A percentile compares a stretch with the other conserved stretches of the same genome.
Evolutionary conservation across 306 rosid species (phyloP).

Genomic region (Rubus idaeus): DNA sequence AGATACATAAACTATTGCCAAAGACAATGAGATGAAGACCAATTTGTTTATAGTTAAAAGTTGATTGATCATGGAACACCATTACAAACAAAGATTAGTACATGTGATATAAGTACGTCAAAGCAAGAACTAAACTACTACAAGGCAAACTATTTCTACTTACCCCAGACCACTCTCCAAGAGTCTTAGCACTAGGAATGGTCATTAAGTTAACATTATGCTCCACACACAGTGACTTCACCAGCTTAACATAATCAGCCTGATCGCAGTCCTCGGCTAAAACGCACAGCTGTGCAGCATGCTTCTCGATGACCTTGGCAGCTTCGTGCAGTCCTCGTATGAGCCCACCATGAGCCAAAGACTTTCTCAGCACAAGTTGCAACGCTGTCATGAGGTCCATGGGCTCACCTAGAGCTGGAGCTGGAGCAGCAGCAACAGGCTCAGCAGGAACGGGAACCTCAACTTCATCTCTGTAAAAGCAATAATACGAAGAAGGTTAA

Average conservation of each 20-base stretch:
- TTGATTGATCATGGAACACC: not conserved
- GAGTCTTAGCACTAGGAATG: constrained; percentile 74
- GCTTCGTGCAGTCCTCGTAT: constrained; percentile 73
- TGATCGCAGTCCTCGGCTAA: constrained; percentile 80
- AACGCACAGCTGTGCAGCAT: constrained; percentile 70
- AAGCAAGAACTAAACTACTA: not conserved
- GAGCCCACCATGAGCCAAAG: constrained; percentile 80
- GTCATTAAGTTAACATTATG: constrained; percentile 64
- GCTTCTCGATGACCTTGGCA: constrained; percentile 74
- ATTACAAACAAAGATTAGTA: not conserved
- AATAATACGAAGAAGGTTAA: not conserved
- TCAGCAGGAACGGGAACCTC: constrained; percentile 32
- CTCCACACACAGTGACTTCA: constrained; percentile 75
- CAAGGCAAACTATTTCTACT: constrained; percentile 23
- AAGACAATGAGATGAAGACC: too few relatives aligned
- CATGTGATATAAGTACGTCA: not conserved
- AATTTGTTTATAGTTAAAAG: not conserved
- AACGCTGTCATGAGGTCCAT: constrained; percentile 53
- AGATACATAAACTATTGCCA: not conserved
- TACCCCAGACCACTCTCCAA: constrained; percentile 91
- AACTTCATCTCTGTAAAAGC: constrained; percentile 31
- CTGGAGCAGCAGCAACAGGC: constrained; percentile 22
- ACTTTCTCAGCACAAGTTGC: constrained; percentile 74
- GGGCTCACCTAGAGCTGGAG: constrained; percentile 37
- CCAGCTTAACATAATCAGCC: constrained; percentile 68